phyloP scores from a whole-genome alignment of 441 rosid species.

The Populus hybrid region DNA sequence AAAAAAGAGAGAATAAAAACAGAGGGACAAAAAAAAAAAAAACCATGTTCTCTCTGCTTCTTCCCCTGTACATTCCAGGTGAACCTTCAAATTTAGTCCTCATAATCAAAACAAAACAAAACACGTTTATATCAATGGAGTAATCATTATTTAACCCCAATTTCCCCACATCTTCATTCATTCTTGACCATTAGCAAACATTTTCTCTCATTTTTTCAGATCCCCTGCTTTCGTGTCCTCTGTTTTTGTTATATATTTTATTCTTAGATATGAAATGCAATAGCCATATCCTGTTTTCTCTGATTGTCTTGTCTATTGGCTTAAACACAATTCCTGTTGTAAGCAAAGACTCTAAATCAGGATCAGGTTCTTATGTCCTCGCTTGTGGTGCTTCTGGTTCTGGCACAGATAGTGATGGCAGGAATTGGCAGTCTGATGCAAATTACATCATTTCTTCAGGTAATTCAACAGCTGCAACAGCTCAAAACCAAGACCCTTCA shows the following conservation, averaged over 20 bases:
- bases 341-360: slow-evolving; percentile 19
- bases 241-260: background rate
- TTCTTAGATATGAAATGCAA: slow-evolving; percentile 39
- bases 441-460: slow-evolving; percentile 40
- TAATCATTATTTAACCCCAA: background rate
- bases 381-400: slow-evolving; percentile 47
- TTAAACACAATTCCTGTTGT: slow-evolving; percentile 20
- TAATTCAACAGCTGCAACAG: slow-evolving; percentile 35
- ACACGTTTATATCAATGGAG: background rate
- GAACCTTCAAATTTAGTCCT: slow-evolving; percentile 9
- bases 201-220: background rate
- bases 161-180: too few relatives aligned
- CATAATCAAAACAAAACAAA: background rate
- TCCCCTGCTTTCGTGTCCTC: slow-evolving; percentile 1
- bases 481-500: slow-evolving; percentile 64
- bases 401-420: slow-evolving; percentile 49
- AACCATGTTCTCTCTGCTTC: slow-evolving; percentile 17
- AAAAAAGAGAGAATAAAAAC: background rate
- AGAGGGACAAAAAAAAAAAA: too few relatives aligned
- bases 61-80: background rate
- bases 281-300: slow-evolving; percentile 18
- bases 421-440: slow-evolving; percentile 63
- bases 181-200: background rate
- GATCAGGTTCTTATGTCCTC: slow-evolving; percentile 26
- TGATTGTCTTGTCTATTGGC: slow-evolving; percentile 29